Conservation (phyloP, 2,329 filamentous ascomycete genomes). For the Diplodia corticola region DNA sequence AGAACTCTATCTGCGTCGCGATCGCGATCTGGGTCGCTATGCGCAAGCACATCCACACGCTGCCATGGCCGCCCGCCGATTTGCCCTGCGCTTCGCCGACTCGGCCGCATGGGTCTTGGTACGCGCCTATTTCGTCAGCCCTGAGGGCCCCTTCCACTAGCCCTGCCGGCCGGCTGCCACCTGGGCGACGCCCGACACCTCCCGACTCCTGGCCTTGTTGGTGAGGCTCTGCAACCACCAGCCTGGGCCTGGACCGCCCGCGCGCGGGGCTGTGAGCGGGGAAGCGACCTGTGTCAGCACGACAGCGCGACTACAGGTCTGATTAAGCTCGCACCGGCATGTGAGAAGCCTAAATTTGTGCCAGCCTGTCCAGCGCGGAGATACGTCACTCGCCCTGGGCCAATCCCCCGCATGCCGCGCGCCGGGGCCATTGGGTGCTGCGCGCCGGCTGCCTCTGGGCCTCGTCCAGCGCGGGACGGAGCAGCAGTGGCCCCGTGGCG, state of each 20-base stretch:
- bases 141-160: not conserved
- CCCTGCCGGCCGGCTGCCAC: not conserved
- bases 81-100: not conserved
- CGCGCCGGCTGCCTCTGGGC: not conserved
- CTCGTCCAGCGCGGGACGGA: not conserved
- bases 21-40: slow-evolving; percentile 7
- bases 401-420: not conserved
- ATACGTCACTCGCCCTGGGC: not conserved
- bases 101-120: not conserved
- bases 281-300: not conserved
- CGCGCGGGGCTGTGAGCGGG: not conserved
- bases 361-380: not conserved
- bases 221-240: not conserved
- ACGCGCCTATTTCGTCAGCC: not conserved
- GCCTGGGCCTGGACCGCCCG: not conserved
- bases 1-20: slow-evolving; percentile 15
- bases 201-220: not conserved
- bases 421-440: not conserved
- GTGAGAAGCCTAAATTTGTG: not conserved
- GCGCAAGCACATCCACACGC: not conserved
- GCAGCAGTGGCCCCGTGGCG: not conserved
- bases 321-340: not conserved
- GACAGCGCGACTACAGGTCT: not conserved
- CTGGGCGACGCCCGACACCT: not conserved
- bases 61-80: too few species aligned